These are phyloP conservation scores for Suhomyces kilbournensis DNA, from an alignment of 805 yeast species.

Conservation along the genomic window DNA sequence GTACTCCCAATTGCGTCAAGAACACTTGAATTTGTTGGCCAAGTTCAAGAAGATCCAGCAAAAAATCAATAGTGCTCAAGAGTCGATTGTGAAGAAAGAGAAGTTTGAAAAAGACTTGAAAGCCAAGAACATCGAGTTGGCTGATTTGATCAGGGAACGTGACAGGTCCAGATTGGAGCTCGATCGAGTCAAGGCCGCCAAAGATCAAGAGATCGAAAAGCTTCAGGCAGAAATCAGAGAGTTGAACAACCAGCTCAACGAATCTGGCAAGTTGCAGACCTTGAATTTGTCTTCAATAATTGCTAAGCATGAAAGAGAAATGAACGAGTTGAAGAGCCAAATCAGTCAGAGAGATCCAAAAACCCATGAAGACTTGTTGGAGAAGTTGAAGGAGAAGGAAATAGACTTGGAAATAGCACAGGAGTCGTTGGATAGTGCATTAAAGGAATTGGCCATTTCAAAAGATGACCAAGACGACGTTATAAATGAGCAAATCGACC, in stretches of 20 bases:
- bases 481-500: constrained; percentile 58
- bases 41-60: constrained; percentile 80
- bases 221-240: constrained; percentile 64
- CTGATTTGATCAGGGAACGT: constrained; percentile 84
- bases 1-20: constrained; percentile 88
- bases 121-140: constrained; percentile 81
- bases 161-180: constrained; percentile 84
- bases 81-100: constrained; percentile 80
- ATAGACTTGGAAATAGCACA: constrained; percentile 76
- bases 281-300: constrained; percentile 59
- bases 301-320: constrained; percentile 60
- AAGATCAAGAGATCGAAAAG: constrained; percentile 61
- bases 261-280: constrained; percentile 60
- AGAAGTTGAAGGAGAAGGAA: constrained; percentile 60
- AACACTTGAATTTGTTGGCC: constrained; percentile 74
- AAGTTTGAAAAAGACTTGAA: constrained; percentile 78
- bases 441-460: constrained; percentile 53
- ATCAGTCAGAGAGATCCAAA: constrained; percentile 27
- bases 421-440: constrained; percentile 74
- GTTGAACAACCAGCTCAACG: constrained; percentile 54
- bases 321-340: constrained; percentile 46
- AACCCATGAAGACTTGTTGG: constrained; percentile 36
- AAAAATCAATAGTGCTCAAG: constrained; percentile 86
- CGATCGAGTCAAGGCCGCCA: constrained; percentile 64
- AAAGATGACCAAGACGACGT: constrained; percentile 50